phyloP scores from a whole-genome alignment of 1,284 basidiomycete genomes.

The Cryptococcus sp. region DNA sequence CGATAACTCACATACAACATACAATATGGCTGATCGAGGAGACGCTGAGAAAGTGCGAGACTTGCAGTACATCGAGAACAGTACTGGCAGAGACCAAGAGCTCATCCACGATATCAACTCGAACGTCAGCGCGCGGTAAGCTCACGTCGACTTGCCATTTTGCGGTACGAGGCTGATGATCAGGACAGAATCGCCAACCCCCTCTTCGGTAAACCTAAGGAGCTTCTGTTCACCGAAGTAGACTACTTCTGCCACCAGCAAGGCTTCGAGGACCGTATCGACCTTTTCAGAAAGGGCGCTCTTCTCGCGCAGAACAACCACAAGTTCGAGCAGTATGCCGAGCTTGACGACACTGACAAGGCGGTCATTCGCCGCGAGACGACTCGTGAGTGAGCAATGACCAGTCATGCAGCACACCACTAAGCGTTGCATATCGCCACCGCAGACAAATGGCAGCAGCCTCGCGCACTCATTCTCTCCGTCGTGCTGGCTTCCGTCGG shows the following conservation, averaged over 20 bases:
- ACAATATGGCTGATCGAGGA: no score
- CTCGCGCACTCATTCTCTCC: slow-evolving; percentile 41
- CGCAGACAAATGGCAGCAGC: slow-evolving; percentile 63
- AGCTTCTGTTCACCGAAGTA: slow-evolving; percentile 59
- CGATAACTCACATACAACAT: no score
- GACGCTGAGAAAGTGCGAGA: no score
- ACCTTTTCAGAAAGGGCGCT: slow-evolving; percentile 62
- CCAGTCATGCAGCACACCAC: neutral
- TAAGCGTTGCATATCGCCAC: neutral
- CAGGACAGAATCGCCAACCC: neutral
- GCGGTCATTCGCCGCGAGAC: slow-evolving; percentile 53
- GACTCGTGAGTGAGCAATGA: slow-evolving; percentile 43
- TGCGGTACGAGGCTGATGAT: no score
- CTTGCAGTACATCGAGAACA: no score
- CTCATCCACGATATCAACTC: no score
- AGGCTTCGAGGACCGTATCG: slow-evolving; percentile 42
- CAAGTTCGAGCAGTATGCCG: slow-evolving; percentile 60
- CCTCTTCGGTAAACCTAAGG: neutral
- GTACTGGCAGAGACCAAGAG: no score
- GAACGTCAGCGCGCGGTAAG: no score
- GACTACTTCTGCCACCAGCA: slow-evolving; percentile 61
- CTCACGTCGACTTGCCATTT: no score
- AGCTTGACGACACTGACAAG: slow-evolving; percentile 66
- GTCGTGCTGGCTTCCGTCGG: slow-evolving; percentile 27
- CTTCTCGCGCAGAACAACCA: slow-evolving; percentile 63